Conservation (phyloP, 202 grass and related monocot species). For the Panicum hallii region DNA sequence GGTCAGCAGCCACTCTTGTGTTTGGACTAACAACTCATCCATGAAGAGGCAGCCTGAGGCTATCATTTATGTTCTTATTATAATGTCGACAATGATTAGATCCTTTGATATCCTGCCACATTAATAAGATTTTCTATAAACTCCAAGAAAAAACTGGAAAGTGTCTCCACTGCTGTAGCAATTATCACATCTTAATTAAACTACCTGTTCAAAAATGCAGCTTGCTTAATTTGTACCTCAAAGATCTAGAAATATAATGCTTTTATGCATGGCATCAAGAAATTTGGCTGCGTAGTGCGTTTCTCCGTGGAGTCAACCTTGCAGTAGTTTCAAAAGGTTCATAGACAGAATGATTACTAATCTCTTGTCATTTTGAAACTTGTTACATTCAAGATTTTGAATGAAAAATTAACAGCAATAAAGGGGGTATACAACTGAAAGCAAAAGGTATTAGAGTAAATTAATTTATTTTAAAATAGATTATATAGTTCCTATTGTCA, state of each 20-base stretch:
- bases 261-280: slow-evolving; percentile 15
- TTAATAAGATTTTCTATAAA: neutral
- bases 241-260: neutral
- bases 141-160: neutral
- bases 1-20: neutral
- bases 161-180: too few species aligned
- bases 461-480: neutral
- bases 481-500: neutral
- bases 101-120: neutral
- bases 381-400: neutral
- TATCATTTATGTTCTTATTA: neutral
- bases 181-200: neutral
- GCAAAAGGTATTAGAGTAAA: neutral
- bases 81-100: neutral
- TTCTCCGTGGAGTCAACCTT: slow-evolving; percentile 23
- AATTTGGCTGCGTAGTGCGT: neutral
- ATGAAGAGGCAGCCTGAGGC: neutral
- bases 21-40: too few species aligned
- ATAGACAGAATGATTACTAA: slow-evolving; percentile 5
- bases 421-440: neutral
- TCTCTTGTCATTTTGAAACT: neutral
- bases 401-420: neutral
- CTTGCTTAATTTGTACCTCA: neutral
- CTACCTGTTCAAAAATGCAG: neutral
- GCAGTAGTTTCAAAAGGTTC: slow-evolving; percentile 1